Evolutionary conservation across 768 basidiomycete genomes (phyloP).

Genomic region (Amanita inopinata): DNA sequence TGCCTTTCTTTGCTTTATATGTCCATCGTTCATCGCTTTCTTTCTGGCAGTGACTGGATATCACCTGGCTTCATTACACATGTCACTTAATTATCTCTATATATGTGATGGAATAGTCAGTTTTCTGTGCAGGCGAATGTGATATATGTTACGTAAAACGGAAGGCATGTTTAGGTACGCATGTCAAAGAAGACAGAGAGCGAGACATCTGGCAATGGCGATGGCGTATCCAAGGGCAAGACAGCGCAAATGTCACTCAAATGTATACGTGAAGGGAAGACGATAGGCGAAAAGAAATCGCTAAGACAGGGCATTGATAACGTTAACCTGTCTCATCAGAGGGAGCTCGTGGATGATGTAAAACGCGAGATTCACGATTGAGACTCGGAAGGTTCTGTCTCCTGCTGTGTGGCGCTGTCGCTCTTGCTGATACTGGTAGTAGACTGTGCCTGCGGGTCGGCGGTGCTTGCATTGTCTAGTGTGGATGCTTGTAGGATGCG

Average conservation of each 20-base stretch:
- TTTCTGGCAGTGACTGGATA: conserved; percentile 14
- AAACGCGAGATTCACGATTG: conserved; percentile 1
- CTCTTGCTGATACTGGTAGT: neutral
- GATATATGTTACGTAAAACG: neutral
- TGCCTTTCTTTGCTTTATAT: neutral
- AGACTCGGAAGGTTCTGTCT: neutral
- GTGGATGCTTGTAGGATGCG: conserved; percentile 36
- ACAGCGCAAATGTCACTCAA: neutral
- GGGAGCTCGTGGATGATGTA: neutral
- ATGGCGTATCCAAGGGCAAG: neutral
- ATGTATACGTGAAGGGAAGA: neutral
- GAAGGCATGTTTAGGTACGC: neutral
- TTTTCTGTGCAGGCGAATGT: neutral
- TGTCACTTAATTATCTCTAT: conserved; percentile 12
- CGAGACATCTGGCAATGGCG: neutral
- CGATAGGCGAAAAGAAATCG: neutral
- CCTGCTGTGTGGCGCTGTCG: neutral
- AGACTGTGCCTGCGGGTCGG: conserved; percentile 5
- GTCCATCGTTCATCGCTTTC: neutral
- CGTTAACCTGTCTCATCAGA: neutral
- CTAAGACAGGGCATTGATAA: conserved; percentile 3
- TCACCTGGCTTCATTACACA: neutral
- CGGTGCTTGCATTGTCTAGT: conserved; percentile 14
- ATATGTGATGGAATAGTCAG: conserved; percentile 6
- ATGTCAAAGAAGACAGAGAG: neutral